phyloP scores from a whole-genome alignment of 148 eudicot genomes.

The Fagopyrum homotropicum region DNA sequence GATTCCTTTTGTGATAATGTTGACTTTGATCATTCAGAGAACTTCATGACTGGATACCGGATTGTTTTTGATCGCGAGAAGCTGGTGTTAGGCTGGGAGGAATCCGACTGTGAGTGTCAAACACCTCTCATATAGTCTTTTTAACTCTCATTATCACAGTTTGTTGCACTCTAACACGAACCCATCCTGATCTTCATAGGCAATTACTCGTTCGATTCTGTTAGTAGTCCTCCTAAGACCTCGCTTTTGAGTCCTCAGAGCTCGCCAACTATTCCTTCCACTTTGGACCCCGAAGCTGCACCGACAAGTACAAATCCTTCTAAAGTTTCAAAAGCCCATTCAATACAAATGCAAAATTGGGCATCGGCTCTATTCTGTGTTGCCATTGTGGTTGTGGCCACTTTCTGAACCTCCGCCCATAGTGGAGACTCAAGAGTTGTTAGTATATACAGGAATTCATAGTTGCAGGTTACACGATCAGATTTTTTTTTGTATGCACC shows the following conservation, averaged over 20 bases:
- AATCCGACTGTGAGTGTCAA: conserved; percentile 57
- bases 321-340: not conserved
- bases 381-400: not conserved
- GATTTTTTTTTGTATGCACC: not conserved
- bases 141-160: not conserved
- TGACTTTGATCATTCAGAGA: conserved; percentile 37
- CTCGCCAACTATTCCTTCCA: not conserved
- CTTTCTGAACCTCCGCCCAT: not conserved
- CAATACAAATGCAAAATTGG: not conserved
- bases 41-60: conserved; percentile 85
- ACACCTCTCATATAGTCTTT: not conserved
- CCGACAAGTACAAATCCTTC: not conserved
- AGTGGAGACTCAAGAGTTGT: not conserved
- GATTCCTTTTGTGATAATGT: not conserved
- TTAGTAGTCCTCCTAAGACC: not conserved
- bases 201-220: not conserved
- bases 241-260: conserved; percentile 2
- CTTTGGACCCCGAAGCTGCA: not conserved
- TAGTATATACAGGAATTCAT: not conserved
- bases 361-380: not conserved
- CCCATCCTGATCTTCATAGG: not conserved
- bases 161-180: not conserved
- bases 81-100: conserved; percentile 74
- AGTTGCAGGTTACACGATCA: not conserved
- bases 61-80: conserved; percentile 75